Evolutionary conservation across 179 eudicot genomes (phyloP), one percentile per base, ranked within the genome.

Genomic region (Drosera spatulata): DNA sequence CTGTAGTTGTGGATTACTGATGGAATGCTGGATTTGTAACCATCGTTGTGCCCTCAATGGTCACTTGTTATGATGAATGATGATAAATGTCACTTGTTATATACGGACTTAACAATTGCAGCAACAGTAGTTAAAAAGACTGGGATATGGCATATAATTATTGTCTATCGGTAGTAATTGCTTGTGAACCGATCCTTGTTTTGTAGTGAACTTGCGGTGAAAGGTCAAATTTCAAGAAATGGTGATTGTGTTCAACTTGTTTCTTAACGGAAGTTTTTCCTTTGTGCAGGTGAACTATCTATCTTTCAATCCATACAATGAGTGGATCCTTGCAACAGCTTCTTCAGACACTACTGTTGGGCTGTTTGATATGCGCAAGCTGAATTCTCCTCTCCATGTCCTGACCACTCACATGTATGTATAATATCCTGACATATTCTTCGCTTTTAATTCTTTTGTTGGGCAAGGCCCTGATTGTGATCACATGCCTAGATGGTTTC

Each of bases 331-430:
- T 70, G 98, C 95, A 51, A 88, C 98, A 61, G 98, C 98, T 63
- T 91, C 98, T 52, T 88, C 96, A 40, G 98, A 91, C 72, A 71
- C 95, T 33, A 86, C 89, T 52, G 75, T 91, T 61, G 98, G 98
- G 70, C 73, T 91, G 61, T 91, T 91, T 67, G 98, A 91, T 56
- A 68, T 82, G 63, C 75, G 99, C 72, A 93, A 88, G 80, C 77
- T 93, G 66, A 60, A 62, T 44, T 56, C 79, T 14, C 90, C 99
- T 9, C 49, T 93, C 76, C 99, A 93, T 80, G 73, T 55, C 56
- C 75, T 93, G 61, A 77, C 85, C 58, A 80, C 85, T 72, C 99
- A 93, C 66, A 74, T 66, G 99, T 93, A 89, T 58, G 86, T 33
- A 62, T 66, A 57, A 50, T 60, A 9, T 22, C 56, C 10, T 59